A percentile compares a stretch with the other conserved stretches of the same genome.
phyloP scores from a whole-genome alignment of 768 basidiomycete species.

The Termitomyces bulborhizus region DNA sequence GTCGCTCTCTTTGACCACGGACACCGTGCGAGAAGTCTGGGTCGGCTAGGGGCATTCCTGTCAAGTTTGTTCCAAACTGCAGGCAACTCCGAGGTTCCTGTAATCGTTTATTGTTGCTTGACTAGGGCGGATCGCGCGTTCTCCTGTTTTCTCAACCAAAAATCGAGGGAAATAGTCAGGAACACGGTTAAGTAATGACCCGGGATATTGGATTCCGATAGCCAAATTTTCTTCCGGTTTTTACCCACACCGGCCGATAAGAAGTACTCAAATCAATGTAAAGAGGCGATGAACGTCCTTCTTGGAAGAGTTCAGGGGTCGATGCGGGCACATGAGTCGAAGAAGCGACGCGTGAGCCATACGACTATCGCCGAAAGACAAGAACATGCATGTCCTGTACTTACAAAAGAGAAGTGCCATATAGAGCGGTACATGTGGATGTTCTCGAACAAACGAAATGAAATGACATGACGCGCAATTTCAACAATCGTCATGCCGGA shows the following conservation, averaged over 20 bases:
- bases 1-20: slow-evolving; percentile 6
- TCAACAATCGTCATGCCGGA: not conserved
- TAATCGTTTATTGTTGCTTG: not conserved
- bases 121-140: no score
- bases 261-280: no score
- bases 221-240: not conserved
- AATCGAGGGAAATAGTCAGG: not conserved
- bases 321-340: not conserved
- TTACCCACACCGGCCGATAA: not conserved
- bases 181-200: not conserved
- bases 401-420: not conserved
- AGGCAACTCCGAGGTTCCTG: slow-evolving; percentile 3
- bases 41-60: not conserved
- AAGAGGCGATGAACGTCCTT: not conserved
- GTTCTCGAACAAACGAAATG: not conserved
- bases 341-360: not conserved
- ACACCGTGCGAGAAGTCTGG: slow-evolving; percentile 7
- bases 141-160: not conserved
- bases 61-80: not conserved
- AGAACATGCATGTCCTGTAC: not conserved
- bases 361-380: not conserved
- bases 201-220: not conserved
- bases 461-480: not conserved
- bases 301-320: not conserved
- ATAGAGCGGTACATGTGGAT: not conserved